Percentiles rank a stretch among this genome's conserved stretches.
These are phyloP conservation scores for Poa annua DNA, from an alignment of 176 grass and related monocot species.

Conservation along the genomic window DNA sequence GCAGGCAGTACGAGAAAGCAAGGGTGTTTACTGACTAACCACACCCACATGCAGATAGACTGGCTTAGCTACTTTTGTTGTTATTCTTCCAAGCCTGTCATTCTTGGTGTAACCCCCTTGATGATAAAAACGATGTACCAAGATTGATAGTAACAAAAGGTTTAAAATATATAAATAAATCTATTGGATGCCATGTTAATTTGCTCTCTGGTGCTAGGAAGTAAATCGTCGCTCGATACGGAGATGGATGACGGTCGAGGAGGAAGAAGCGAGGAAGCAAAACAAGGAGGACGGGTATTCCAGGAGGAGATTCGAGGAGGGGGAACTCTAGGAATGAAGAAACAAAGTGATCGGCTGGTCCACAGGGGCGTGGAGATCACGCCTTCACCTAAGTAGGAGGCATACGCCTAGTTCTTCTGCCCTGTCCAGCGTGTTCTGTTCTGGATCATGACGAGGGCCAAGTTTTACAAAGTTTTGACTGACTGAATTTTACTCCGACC, in stretches of 20 bases:
- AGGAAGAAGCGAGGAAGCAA: not conserved
- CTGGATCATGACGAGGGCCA: too few relatives aligned
- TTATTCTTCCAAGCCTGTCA: not conserved
- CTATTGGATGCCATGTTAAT: not conserved
- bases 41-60: not conserved
- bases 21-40: not conserved
- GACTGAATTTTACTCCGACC: too few relatives aligned
- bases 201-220: not conserved
- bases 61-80: not conserved
- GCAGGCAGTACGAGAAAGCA: conserved; percentile 16
- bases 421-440: too few relatives aligned
- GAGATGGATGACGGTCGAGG: not conserved
- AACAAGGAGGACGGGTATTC: not conserved
- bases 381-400: too few relatives aligned
- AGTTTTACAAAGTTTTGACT: too few relatives aligned
- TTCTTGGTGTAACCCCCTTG: not conserved
- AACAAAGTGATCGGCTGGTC: too few relatives aligned
- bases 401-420: too few relatives aligned
- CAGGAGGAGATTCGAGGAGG: too few relatives aligned
- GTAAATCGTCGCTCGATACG: not conserved
- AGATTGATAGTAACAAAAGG: not conserved
- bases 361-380: too few relatives aligned
- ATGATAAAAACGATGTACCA: conserved; percentile 27
- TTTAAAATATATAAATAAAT: not conserved
- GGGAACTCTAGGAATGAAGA: too few relatives aligned